Conservation (phyloP, 805 yeast genomes). For the Spathaspora arborariae region DNA sequence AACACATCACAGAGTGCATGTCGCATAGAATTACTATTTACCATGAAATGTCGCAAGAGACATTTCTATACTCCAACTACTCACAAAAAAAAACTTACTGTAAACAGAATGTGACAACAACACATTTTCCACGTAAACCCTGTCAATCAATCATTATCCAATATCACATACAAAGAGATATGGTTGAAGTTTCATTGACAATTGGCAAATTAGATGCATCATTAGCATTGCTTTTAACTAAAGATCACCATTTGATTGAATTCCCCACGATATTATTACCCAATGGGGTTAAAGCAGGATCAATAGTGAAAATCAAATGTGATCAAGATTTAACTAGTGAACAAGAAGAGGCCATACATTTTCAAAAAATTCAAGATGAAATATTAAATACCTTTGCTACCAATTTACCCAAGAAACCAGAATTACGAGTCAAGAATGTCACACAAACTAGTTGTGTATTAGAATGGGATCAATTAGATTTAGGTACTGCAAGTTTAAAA, state of each 20-base stretch:
- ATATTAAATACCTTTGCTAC: slow-evolving; percentile 72
- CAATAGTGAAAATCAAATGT: slow-evolving; percentile 81
- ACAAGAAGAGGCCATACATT: slow-evolving; percentile 50
- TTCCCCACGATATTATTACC: slow-evolving; percentile 95
- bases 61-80: too few relatives aligned
- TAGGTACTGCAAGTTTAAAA: slow-evolving; percentile 79
- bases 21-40: too few relatives aligned
- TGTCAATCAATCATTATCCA: neutral
- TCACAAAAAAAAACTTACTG: too few relatives aligned
- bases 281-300: slow-evolving; percentile 86
- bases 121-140: neutral
- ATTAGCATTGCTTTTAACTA: slow-evolving; percentile 81
- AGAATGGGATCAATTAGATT: slow-evolving; percentile 85
- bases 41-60: too few relatives aligned
- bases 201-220: slow-evolving; percentile 97
- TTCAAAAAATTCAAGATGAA: slow-evolving; percentile 65
- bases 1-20: too few relatives aligned
- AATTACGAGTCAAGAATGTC: slow-evolving; percentile 64
- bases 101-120: neutral
- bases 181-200: slow-evolving; percentile 89
- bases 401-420: slow-evolving; percentile 67
- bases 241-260: slow-evolving; percentile 91
- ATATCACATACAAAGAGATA: slow-evolving; percentile 15
- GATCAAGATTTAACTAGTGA: slow-evolving; percentile 73
- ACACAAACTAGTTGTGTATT: slow-evolving; percentile 94